phyloP scores from a whole-genome alignment of 2,329 filamentous ascomycete genomes.

The Rhexocercosporidium sp. region DNA sequence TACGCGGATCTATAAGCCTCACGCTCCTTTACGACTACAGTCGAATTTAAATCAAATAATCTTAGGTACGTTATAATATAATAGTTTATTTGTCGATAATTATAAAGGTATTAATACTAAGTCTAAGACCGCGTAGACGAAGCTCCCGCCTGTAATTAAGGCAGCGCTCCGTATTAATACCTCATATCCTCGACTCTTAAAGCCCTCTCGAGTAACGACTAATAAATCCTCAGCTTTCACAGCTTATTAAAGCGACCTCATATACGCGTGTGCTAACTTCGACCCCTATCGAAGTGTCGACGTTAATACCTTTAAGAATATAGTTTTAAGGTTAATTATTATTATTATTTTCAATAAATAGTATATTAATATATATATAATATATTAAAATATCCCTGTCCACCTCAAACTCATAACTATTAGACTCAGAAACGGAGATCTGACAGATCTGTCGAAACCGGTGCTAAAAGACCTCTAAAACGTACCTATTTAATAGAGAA shows the following conservation, averaged over 20 bases:
- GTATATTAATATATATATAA: constrained; percentile 27
- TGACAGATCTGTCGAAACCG: constrained; percentile 28
- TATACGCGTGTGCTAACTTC: constrained; percentile 27
- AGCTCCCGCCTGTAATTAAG: constrained; percentile 26
- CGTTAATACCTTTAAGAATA: constrained; percentile 23
- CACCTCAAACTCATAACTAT: constrained; percentile 19
- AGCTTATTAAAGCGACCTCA: constrained; percentile 22
- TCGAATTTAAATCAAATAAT: constrained; percentile 15
- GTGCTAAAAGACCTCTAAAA: constrained; percentile 25
- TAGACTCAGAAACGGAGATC: constrained; percentile 29
- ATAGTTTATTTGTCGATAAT: constrained; percentile 12
- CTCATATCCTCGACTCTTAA: constrained; percentile 24
- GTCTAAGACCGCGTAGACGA: constrained; percentile 20
- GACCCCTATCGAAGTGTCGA: constrained; percentile 23
- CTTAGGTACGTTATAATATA: constrained; percentile 13
- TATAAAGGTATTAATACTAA: constrained; percentile 10
- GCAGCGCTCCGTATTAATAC: constrained; percentile 23
- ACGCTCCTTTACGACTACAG: constrained; percentile 13
- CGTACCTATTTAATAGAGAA: constrained; percentile 26
- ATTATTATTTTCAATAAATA: constrained; percentile 25
- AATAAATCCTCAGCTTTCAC: constrained; percentile 25
- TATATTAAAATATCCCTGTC: constrained; percentile 26
- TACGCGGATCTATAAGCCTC: constrained; percentile 17
- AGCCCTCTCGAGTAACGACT: constrained; percentile 23
- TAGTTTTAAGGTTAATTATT: constrained; percentile 30